Conservation (phyloP, 352 stramenopile genomes). For the Pythium chondricola region DNA sequence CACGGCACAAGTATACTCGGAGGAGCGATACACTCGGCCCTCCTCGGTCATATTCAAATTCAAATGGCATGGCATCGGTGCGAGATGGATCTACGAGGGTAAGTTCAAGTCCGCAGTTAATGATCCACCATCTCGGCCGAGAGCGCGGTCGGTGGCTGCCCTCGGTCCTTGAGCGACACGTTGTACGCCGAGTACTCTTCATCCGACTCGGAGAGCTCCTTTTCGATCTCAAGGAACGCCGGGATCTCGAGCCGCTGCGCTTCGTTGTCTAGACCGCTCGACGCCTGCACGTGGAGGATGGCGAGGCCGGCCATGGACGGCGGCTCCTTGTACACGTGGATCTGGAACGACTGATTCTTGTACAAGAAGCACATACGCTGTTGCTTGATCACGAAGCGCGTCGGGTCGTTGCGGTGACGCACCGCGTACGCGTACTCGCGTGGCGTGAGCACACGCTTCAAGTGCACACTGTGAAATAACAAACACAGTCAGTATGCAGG, state of each 20-base stretch:
- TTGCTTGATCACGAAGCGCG: constrained; percentile 80
- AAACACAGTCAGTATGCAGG: neutral
- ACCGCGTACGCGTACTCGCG: constrained; percentile 83
- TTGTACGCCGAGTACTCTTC: constrained; percentile 79
- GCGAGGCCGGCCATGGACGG: constrained; percentile 45
- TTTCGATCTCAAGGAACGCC: constrained; percentile 65
- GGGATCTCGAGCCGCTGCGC: constrained; percentile 46
- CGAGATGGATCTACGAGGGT: too few species aligned
- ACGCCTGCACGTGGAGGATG: constrained; percentile 75
- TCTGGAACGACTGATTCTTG: constrained; percentile 83
- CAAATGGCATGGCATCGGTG: too few species aligned
- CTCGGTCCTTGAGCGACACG: constrained; percentile 51
- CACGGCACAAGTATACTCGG: too few species aligned
- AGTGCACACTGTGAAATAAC: constrained; percentile 72
- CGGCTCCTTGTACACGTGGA: constrained; percentile 84
- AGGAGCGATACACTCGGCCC: too few species aligned
- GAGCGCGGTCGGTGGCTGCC: too few species aligned
- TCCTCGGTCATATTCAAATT: too few species aligned
- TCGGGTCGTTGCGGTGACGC: constrained; percentile 61
- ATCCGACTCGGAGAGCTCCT: constrained; percentile 48
- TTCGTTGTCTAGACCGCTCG: constrained; percentile 42
- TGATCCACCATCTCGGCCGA: too few species aligned
- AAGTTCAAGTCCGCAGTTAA: too few species aligned
- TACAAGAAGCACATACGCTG: constrained; percentile 84
- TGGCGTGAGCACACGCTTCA: constrained; percentile 78